phyloP scores from a whole-genome alignment of 805 yeast genomes.

The Sugiyamaella smithiae region DNA sequence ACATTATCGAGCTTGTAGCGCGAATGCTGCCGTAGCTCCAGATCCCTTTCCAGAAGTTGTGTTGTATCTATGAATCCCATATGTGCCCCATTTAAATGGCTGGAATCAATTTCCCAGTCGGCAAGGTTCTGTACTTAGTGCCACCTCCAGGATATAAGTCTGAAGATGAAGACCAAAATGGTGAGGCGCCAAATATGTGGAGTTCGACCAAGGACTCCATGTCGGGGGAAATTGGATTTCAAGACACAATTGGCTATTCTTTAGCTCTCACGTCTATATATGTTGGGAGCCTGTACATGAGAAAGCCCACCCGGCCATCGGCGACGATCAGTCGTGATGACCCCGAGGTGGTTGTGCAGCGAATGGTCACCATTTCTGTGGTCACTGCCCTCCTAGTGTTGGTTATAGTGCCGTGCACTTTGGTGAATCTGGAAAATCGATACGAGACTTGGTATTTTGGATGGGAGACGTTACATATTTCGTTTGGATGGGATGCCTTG shows the following conservation, averaged over 20 bases:
- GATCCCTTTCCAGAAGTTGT: constrained; percentile 2
- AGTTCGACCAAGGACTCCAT: background rate
- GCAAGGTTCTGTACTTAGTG: no score
- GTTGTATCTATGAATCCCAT: constrained; percentile 7
- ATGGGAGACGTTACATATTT: constrained; percentile 15
- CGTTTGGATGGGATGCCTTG: constrained; percentile 1
- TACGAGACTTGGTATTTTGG: constrained; percentile 16
- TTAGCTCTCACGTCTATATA: constrained; percentile 22
- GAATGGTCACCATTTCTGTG: constrained; percentile 33
- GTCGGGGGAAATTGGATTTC: background rate
- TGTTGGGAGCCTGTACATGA: constrained; percentile 26
- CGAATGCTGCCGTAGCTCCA: constrained; percentile 5
- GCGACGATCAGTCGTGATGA: constrained; percentile 21
- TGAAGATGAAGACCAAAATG: no score
- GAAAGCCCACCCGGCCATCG: constrained; percentile 25
- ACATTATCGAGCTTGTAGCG: no score
- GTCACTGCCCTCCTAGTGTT: constrained; percentile 36
- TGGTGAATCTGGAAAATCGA: constrained; percentile 6
- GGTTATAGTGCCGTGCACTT: constrained; percentile 21
- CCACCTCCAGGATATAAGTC: no score
- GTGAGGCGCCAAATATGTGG: background rate
- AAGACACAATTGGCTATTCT: constrained; percentile 10
- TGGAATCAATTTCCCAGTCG: no score
- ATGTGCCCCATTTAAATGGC: no score
- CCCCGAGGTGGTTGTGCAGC: constrained; percentile 21